These are phyloP conservation scores for Tetrapisispora fleetii DNA, from an alignment of 805 yeast genomes.

Conservation along the genomic window DNA sequence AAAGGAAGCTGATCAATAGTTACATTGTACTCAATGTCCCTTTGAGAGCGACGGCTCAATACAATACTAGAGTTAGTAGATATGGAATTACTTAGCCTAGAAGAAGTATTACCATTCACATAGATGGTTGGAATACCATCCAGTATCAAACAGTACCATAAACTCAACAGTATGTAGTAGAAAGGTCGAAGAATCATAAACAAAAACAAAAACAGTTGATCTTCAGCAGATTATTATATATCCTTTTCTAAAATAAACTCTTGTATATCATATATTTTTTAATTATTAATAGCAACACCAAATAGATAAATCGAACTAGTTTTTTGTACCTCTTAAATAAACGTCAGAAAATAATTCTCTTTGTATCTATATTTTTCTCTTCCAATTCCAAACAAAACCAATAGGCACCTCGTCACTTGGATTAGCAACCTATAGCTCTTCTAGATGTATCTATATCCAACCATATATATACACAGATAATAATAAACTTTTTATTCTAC, in stretches of 20 bases:
- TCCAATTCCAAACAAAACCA: too few relatives aligned
- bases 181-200: neutral
- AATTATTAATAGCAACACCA: neutral
- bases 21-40: constrained; percentile 36
- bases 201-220: neutral
- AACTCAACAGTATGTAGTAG: neutral
- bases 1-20: constrained; percentile 33
- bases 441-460: too few relatives aligned
- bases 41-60: constrained; percentile 31
- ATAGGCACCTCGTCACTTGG: too few relatives aligned
- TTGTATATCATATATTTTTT: neutral
- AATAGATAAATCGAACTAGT: neutral
- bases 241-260: neutral
- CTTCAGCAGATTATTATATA: neutral
- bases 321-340: neutral
- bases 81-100: neutral
- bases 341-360: neutral
- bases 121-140: neutral
- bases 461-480: too few relatives aligned
- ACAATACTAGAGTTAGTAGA: constrained; percentile 18
- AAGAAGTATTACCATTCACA: neutral
- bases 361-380: too few relatives aligned
- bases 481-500: too few relatives aligned
- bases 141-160: neutral
- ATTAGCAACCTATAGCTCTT: too few relatives aligned